Evolutionary conservation across 257 asterid genomes (phyloP), one percentile per base, ranked within the genome.

Genomic region (Coffea eugenioides): DNA sequence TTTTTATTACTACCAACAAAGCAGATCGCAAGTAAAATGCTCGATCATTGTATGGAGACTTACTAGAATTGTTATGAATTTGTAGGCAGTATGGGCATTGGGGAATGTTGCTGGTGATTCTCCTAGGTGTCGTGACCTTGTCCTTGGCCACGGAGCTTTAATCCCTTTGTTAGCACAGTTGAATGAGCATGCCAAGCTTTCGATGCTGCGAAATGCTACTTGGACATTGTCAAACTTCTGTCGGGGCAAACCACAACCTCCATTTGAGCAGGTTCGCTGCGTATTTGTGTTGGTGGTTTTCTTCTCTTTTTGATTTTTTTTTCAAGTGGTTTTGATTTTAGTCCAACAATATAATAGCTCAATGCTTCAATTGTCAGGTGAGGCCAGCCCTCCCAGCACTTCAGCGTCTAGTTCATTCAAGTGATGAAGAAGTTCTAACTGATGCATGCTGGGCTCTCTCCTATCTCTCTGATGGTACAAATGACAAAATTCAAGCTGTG

Each of bases 381-480:
- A 88, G 91, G 69, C 97, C 97, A 2, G 94, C 97, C 79, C 94
- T 94, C 71, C 95, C 98, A 77, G 97, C 92, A 71, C 95, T 94
- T 64, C 93, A 90, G 88, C 90, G 82, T 49, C 97, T 93, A 75
- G 84, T 93, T 81, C 83, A 86, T 81, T 93, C 98, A 15, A 92
- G 86, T 43, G 98, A 95, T 80, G 98, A 93, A 83, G 98, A 93
- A 85, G 97, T 95, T 72, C 91, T 95, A 75, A 95, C 97, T 34
- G 98, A 95, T 91, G 97, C 98, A 52, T 94, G 97, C 81, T 94
- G 98, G 98, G 97, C 98, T 79, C 97, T 94, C 41, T 94, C 98
- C 12, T 94, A 95, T 85, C 97, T 95, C 48, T 91, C 98, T 64
- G 98, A 93, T 84, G 97, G 98, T 77, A 88, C 97, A 64, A 95